A percentile compares a stretch with the other conserved stretches of the same genome.
These are phyloP conservation scores for Boletus smithii DNA, from an alignment of 1,284 basidiomycete species.

Conservation along the genomic window DNA sequence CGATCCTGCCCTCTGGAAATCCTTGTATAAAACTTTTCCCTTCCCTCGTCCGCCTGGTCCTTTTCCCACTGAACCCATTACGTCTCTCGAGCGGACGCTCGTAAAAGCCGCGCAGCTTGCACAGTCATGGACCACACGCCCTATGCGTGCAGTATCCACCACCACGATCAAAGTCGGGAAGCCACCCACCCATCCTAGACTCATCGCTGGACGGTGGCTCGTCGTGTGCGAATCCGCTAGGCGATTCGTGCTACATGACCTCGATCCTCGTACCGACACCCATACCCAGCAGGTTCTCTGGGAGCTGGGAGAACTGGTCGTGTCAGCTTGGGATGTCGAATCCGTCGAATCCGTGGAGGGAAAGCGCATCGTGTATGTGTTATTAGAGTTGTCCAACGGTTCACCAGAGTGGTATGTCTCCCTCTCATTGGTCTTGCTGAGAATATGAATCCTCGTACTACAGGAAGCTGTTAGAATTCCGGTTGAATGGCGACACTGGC, in stretches of 20 bases:
- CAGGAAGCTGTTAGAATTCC: neutral
- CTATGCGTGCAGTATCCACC: no score
- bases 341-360: neutral
- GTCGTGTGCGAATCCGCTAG: neutral
- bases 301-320: neutral
- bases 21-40: neutral
- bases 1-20: neutral
- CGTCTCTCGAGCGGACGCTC: neutral
- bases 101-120: neutral
- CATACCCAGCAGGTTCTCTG: neutral
- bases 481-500: neutral
- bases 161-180: no score
- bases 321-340: no score
- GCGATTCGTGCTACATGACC: slow-evolving; percentile 1
- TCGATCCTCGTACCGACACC: neutral
- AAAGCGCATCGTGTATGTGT: neutral
- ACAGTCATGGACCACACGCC: no score
- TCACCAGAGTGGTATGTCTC: neutral
- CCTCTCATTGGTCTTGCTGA: no score
- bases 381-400: neutral
- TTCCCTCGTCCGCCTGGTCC: neutral
- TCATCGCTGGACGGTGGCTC: slow-evolving; percentile 7
- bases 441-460: no score
- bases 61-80: neutral
- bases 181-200: neutral